Evolutionary conservation across 148 eudicot species (phyloP), one percentile per base, ranked within the genome.

Genomic region (Arbutus unedo): DNA sequence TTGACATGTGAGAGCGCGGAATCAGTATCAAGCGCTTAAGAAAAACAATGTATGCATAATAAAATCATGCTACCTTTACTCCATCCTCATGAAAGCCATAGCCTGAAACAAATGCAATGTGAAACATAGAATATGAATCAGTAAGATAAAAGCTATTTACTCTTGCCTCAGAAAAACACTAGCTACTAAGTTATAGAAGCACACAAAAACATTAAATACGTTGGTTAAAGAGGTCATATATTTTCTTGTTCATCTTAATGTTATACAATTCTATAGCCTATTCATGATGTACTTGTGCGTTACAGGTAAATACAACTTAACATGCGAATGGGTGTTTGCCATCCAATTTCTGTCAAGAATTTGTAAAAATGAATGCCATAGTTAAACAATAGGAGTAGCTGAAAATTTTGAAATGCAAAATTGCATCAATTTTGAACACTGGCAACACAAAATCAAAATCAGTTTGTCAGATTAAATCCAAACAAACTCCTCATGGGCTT

Each of bases 31-130:
- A 14, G 21, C 53, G 19, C 44, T 54, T 47, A 74, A 41, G 66
- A 13, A 44, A 18, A 38, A 7, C 57, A 64, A 48, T 43, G 68
- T 4, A 21, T 21, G 55, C 14, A 68, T 59, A 74, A 14, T 43
- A 68, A 75, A 59, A 43, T 77, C 14, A 48, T 2, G 53, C 19
- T 92, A 96, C 99, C 98, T 96, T 96, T 62, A 96, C 85, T 73
- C 98, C 97, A 84, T 96, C 99, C 84, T 96, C 99, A 79, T 93
- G 94, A 84, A 96, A 96, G 49, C 99, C 98, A 88, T 93, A 92
- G n/a, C 98, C 99, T 96, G 88, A 80, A 80, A 89, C 48, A 66
- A 54, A 23, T 74, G 49, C n/a, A 82, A n/a, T 49, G 73, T 8
- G 23, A 16, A 13, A 44, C 8, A 4, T 23, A 78, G 13, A 64